Evolutionary conservation across 345 rosid species (phyloP).

Genomic region (Eucalyptus curtisii): DNA sequence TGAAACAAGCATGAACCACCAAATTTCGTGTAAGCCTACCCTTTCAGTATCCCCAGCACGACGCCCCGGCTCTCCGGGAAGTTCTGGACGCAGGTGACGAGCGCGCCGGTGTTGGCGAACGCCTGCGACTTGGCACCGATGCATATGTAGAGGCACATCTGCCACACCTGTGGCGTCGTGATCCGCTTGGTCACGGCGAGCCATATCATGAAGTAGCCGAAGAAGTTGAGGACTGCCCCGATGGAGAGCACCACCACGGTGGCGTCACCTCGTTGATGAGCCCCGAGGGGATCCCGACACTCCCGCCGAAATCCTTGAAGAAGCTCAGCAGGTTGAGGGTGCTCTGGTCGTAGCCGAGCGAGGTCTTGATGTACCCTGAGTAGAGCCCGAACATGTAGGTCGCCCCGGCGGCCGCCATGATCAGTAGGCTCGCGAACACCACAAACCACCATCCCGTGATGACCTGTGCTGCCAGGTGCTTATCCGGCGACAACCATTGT

Average conservation of each 20-base stretch:
- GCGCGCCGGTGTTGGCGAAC: conserved; percentile 43
- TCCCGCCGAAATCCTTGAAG: conserved; percentile 50
- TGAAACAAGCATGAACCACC: not conserved
- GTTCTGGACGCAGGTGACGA: conserved; percentile 49
- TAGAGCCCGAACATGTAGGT: conserved; percentile 51
- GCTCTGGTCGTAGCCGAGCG: conserved; percentile 43
- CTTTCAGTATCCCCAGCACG: conserved; percentile 45
- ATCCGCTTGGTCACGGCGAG: conserved; percentile 30
- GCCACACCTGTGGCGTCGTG: conserved; percentile 26
- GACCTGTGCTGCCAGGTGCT: conserved; percentile 14
- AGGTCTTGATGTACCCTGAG: conserved; percentile 18
- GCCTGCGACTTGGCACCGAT: conserved; percentile 49
- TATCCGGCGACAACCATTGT: not conserved
- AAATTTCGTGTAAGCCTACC: not conserved
- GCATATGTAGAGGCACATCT: conserved; percentile 55
- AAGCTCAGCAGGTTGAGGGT: conserved; percentile 44
- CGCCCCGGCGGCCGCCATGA: conserved; percentile 47
- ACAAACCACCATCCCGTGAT: conserved; percentile 40
- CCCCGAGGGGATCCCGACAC: conserved; percentile 40
- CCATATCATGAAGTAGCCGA: conserved; percentile 69
- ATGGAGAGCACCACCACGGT: conserved; percentile 38
- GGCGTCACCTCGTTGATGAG: conserved; percentile 53
- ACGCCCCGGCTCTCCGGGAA: conserved; percentile 46
- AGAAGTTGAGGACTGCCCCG: conserved; percentile 36
- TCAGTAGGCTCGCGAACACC: conserved; percentile 36